phyloP scores from a whole-genome alignment of 2,329 filamentous ascomycete genomes.

The Didymella arachidicola region DNA sequence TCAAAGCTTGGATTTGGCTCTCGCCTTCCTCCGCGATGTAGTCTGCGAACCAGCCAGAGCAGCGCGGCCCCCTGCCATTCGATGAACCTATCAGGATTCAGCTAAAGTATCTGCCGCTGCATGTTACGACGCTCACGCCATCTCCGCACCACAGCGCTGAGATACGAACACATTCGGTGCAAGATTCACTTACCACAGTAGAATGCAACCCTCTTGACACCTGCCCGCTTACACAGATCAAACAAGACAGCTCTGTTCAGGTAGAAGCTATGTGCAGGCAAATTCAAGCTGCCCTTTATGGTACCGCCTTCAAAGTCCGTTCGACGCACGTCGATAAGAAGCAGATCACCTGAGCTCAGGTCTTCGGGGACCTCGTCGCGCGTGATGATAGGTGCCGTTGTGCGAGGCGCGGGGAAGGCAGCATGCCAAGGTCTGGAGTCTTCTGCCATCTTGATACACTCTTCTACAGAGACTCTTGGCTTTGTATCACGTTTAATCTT shows the following conservation, averaged over 20 bases:
- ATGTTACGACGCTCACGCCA: slow-evolving; percentile 30
- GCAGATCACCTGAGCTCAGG: slow-evolving; percentile 49
- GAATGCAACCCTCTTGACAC: slow-evolving; percentile 57
- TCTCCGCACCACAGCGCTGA: slow-evolving; percentile 18
- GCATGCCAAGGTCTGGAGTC: slow-evolving; percentile 48
- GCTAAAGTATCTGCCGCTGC: slow-evolving; percentile 15
- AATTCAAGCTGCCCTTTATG: slow-evolving; percentile 56
- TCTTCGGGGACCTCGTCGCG: slow-evolving; percentile 47
- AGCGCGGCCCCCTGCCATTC: slow-evolving; percentile 46
- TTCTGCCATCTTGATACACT: slow-evolving; percentile 28
- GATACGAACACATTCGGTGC: neutral
- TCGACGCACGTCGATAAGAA: slow-evolving; percentile 56
- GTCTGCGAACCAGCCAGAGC: slow-evolving; percentile 50
- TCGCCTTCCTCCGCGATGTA: slow-evolving; percentile 47
- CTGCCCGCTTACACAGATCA: slow-evolving; percentile 54
- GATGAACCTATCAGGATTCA: slow-evolving; percentile 41
- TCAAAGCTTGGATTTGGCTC: slow-evolving; percentile 52
- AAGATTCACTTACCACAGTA: slow-evolving; percentile 51
- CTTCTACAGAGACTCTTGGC: neutral
- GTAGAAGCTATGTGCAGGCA: slow-evolving; percentile 59
- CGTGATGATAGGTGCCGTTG: slow-evolving; percentile 51
- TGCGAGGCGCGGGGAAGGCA: slow-evolving; percentile 52
- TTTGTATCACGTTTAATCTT: neutral
- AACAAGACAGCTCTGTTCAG: slow-evolving; percentile 56
- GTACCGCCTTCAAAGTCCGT: slow-evolving; percentile 58